Evolutionary conservation across 2,329 filamentous ascomycete species (phyloP).

Genomic region (Exophiala sp.): DNA sequence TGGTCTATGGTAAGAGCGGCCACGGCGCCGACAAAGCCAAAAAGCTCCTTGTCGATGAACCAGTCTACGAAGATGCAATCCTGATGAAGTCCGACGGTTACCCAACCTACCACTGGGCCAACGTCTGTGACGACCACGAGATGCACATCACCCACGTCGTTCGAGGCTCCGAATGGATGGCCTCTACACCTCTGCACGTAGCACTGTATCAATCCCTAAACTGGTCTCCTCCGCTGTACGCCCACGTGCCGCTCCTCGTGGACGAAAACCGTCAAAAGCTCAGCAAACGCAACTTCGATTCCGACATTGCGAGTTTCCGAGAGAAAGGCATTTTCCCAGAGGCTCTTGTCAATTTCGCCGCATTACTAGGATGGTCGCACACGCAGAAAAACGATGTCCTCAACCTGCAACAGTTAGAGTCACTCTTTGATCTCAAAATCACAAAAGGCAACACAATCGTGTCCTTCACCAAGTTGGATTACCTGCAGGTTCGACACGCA

Average conservation of each 20-base stretch:
- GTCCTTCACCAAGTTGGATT: conserved; percentile 72
- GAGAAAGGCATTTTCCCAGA: conserved; percentile 60
- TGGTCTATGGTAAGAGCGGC: conserved; percentile 67
- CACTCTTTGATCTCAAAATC: conserved; percentile 78
- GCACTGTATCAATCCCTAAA: conserved; percentile 72
- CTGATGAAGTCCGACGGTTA: conserved; percentile 87
- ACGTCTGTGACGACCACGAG: conserved; percentile 90
- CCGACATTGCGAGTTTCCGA: conserved; percentile 57
- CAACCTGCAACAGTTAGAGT: conserved; percentile 65
- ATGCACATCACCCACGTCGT: conserved; percentile 98
- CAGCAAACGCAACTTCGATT: conserved; percentile 77
- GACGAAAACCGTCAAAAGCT: conserved; percentile 69
- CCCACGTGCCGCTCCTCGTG: conserved; percentile 74
- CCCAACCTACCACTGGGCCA: conserved; percentile 95
- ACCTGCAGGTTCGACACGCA: conserved; percentile 72
- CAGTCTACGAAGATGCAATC: conserved; percentile 75
- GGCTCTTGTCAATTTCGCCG: conserved; percentile 73
- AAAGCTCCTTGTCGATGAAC: conserved; percentile 40
- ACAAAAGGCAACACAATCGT: conserved; percentile 88
- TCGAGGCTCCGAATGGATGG: conserved; percentile 91
- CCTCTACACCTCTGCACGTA: conserved; percentile 79
- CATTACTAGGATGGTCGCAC: conserved; percentile 80
- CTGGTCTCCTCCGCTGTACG: conserved; percentile 71
- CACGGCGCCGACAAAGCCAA: conserved; percentile 52
- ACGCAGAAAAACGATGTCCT: conserved; percentile 65